Evolutionary conservation across 306 rosid species (phyloP).

Genomic region (Cicer bijugum): DNA sequence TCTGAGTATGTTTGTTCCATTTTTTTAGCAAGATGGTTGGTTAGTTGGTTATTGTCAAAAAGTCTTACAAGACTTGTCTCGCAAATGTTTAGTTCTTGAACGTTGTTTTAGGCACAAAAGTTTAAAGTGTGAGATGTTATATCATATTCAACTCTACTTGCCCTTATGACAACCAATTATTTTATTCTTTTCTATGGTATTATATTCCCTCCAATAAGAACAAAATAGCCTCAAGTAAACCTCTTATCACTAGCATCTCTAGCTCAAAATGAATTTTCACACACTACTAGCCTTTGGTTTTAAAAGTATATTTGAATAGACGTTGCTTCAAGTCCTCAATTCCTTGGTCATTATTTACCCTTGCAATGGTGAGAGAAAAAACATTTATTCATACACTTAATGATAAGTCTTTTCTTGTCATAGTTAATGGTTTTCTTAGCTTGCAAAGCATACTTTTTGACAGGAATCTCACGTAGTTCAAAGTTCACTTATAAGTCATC

Average conservation of each 20-base stretch:
- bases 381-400: too few species aligned
- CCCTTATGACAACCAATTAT: not conserved
- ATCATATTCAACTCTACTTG: not conserved
- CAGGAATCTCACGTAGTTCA: too few species aligned
- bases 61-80: too few species aligned
- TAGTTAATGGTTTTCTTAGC: too few species aligned
- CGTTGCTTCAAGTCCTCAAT: not conserved
- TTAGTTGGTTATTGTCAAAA: not conserved
- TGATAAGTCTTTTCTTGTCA: too few species aligned
- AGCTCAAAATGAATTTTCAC: not conserved
- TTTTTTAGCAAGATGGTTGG: not conserved
- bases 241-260: not conserved
- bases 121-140: too few species aligned
- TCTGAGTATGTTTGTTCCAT: slow-evolving; percentile 3
- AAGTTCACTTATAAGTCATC: too few species aligned
- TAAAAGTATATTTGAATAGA: not conserved
- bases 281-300: not conserved
- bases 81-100: too few species aligned
- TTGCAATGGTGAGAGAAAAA: too few species aligned
- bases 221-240: not conserved
- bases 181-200: not conserved
- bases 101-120: too few species aligned
- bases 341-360: not conserved
- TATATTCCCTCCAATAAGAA: not conserved
- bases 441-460: too few species aligned